Conservation (phyloP, 345 rosid genomes). For the Gossypium arboreum region DNA sequence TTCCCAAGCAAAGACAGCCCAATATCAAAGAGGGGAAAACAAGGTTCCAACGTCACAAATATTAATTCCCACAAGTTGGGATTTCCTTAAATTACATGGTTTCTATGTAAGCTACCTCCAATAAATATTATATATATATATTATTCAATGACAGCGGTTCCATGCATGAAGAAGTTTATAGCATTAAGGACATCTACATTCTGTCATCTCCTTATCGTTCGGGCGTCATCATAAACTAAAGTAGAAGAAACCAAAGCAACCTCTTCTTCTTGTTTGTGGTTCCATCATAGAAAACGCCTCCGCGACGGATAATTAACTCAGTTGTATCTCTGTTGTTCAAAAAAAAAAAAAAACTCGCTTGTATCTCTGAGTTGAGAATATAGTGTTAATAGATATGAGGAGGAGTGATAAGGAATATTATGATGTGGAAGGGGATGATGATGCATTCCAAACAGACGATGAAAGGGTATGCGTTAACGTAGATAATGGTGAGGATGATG, state of each 20-base stretch:
- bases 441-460: conserved; percentile 53
- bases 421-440: conserved; percentile 52
- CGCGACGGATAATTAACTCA: too few relatives aligned
- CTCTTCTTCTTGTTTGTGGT: neutral
- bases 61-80: neutral
- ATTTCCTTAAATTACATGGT: neutral
- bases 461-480: conserved; percentile 19
- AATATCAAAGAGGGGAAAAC: neutral
- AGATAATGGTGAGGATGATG: conserved; percentile 27
- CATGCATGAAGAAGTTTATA: conserved; percentile 2
- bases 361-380: too few relatives aligned
- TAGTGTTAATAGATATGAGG: conserved; percentile 26
- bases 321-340: too few relatives aligned
- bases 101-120: neutral
- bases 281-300: too few relatives aligned
- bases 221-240: neutral
- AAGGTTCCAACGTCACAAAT: neutral
- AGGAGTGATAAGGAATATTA: conserved; percentile 59
- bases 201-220: neutral
- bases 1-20: too few relatives aligned
- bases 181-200: neutral
- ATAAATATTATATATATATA: too few relatives aligned
- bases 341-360: too few relatives aligned
- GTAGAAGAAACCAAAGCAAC: neutral
- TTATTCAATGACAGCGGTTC: neutral